Conservation (phyloP, 1,284 basidiomycete genomes). For the Porodaedalea pini region DNA sequence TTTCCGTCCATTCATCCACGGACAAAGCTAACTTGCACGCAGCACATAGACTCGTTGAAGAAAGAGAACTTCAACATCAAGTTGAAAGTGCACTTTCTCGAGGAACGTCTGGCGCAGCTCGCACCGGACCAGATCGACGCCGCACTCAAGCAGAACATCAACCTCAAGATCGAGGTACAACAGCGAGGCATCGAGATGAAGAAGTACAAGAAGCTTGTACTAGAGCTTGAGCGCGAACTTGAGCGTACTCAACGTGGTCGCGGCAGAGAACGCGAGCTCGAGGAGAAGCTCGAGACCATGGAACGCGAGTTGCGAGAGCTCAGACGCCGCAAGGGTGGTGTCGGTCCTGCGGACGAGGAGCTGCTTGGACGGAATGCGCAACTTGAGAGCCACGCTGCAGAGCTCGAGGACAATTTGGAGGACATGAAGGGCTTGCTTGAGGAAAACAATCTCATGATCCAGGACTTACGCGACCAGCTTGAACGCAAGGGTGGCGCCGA, state of each 20-base stretch:
- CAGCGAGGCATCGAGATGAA: constrained; percentile 90
- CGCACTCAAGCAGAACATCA: constrained; percentile 90
- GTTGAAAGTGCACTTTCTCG: constrained; percentile 88
- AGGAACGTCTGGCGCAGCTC: constrained; percentile 83
- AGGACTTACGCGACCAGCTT: constrained; percentile 59
- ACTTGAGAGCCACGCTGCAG: constrained; percentile 39
- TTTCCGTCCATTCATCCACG: neutral
- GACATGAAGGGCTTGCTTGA: constrained; percentile 62
- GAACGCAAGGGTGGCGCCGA: constrained; percentile 41
- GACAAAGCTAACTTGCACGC: constrained; percentile 12
- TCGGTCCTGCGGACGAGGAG: constrained; percentile 41
- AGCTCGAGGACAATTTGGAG: constrained; percentile 60
- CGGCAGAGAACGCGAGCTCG: constrained; percentile 56
- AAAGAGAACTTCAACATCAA: constrained; percentile 96
- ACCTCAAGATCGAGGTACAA: constrained; percentile 90
- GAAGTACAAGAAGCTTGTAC: constrained; percentile 83
- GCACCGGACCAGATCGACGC: constrained; percentile 91
- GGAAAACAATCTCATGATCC: constrained; percentile 74
- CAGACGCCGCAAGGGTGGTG: constrained; percentile 39
- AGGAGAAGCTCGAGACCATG: constrained; percentile 64
- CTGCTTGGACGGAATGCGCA: constrained; percentile 59
- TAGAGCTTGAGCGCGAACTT: constrained; percentile 79
- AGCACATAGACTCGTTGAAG: constrained; percentile 92
- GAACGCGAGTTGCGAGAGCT: constrained; percentile 66
- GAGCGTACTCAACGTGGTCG: constrained; percentile 62